phyloP scores from a whole-genome alignment of 164 flowering plant species.

The Vitis cinerea region DNA sequence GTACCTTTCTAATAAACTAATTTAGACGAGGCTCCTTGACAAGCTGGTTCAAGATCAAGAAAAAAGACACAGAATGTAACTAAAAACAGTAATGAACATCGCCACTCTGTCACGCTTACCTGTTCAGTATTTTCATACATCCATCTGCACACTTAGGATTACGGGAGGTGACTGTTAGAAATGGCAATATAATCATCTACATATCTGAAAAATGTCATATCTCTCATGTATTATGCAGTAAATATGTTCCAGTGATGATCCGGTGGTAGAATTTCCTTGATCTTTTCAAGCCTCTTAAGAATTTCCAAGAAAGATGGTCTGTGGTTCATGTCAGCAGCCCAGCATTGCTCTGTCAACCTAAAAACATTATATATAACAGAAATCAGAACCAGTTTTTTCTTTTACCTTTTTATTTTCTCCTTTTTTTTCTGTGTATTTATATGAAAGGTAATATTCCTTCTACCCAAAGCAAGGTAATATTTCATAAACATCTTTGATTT shows the following conservation, averaged over 20 bases:
- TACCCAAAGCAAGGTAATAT: too few species aligned
- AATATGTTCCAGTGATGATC: constrained; percentile 87
- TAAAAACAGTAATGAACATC: neutral
- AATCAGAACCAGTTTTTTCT: neutral
- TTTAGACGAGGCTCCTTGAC: neutral
- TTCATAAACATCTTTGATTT: too few species aligned
- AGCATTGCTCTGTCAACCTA: constrained; percentile 78
- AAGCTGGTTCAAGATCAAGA: constrained; percentile 2
- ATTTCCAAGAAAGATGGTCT: constrained; percentile 87
- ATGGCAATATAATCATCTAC: constrained; percentile 1
- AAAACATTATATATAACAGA: constrained; percentile 8
- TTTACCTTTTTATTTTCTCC: too few species aligned
- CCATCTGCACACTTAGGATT: constrained; percentile 8
- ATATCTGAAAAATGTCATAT: neutral
- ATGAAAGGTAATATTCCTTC: too few species aligned
- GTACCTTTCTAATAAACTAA: neutral
- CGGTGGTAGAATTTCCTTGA: constrained; percentile 57
- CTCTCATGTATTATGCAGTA: constrained; percentile 26
- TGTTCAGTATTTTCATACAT: constrained; percentile 4
- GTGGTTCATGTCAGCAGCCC: constrained; percentile 87
- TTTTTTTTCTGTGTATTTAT: too few species aligned
- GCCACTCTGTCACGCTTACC: constrained; percentile 1
- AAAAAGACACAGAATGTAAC: neutral
- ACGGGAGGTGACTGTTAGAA: neutral
- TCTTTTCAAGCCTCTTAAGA: constrained; percentile 83